Evolutionary conservation across 2,329 filamentous ascomycete genomes (phyloP), one percentile per base, ranked within the genome.

Genomic region (Xylaria sp.): DNA sequence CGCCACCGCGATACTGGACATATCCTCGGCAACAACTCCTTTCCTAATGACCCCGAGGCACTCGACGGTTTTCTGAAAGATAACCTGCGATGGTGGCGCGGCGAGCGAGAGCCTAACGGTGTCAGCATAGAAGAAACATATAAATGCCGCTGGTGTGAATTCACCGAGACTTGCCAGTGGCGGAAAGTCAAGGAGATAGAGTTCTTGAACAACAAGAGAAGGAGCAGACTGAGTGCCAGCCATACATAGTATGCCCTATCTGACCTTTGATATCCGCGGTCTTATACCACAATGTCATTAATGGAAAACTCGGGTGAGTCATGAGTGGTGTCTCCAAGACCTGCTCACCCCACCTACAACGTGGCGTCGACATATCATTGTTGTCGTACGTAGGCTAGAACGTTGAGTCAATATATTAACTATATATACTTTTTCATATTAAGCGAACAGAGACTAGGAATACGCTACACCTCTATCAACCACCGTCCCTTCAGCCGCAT

Each of bases 51-150:
- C 64, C 82, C 85, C 0, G 78, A 83, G 0, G 83, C 83, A 2
- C 81, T 97, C 50, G 85, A 90, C 12, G 80, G 79, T 1, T 97
- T 97, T 76, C 78, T 97, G 3, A 76, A 81, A 0, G 84, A 88
- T 2, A 90, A 92, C 70, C 89, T 97, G 86, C 78, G 84, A n/a
- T 97, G 93, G 93, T 98, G 95, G 95, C 88, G 87, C 36, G 95
- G 94, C 0, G 84, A 91, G 73, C 83, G 94, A 18, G 81, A 86
- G 58, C 89, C 94, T 0, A 84, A 85, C 8, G 95, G 95, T 0
- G 94, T 97, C 2, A 85, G 88, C 7, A 86, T 97, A 7, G 90
- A 94, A 75, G 94, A 97, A 73, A 92, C 93, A 0, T 97, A 91
- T 80, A 98, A 97, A 78, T 98, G 95, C 77, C 83, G 89, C 23